These are phyloP conservation scores for Scheffersomyces coipomensis DNA, from an alignment of 805 yeast genomes.

Conservation along the genomic window DNA sequence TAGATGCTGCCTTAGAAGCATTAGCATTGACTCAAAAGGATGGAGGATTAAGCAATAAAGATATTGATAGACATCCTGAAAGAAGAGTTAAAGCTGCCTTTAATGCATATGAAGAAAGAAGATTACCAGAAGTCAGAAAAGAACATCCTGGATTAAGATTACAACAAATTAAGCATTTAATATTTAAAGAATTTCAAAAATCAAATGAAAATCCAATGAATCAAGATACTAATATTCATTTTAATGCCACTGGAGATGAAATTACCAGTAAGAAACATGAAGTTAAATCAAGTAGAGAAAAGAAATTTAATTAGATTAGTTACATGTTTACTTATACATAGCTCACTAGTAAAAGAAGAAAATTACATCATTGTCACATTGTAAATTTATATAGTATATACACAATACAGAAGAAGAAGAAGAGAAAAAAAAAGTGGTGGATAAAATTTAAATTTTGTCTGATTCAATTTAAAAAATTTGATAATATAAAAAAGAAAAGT, in stretches of 20 bases:
- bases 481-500: too few species aligned
- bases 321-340: too few species aligned
- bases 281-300: slow-evolving; percentile 50
- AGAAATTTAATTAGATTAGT: slow-evolving; percentile 22
- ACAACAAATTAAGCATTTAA: slow-evolving; percentile 72
- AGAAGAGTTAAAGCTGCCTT: slow-evolving; percentile 82
- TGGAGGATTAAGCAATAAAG: slow-evolving; percentile 57
- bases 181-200: slow-evolving; percentile 79
- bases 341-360: too few species aligned
- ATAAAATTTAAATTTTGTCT: too few species aligned
- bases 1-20: slow-evolving; percentile 79
- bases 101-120: slow-evolving; percentile 65
- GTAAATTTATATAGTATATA: too few species aligned
- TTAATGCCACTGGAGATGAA: slow-evolving; percentile 60
- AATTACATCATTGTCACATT: too few species aligned
- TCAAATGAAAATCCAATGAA: slow-evolving; percentile 82
- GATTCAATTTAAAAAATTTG: too few species aligned
- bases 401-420: too few species aligned
- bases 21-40: slow-evolving; percentile 60
- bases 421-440: too few species aligned
- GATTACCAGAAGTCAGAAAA: slow-evolving; percentile 69
- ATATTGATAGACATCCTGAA: slow-evolving; percentile 84
- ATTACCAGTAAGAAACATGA: slow-evolving; percentile 45
- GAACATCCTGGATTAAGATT: slow-evolving; percentile 80
- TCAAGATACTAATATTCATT: slow-evolving; percentile 62